Base-by-base conservation (phyloP, 441 rosid species). In the Kokia cookei region DNA sequence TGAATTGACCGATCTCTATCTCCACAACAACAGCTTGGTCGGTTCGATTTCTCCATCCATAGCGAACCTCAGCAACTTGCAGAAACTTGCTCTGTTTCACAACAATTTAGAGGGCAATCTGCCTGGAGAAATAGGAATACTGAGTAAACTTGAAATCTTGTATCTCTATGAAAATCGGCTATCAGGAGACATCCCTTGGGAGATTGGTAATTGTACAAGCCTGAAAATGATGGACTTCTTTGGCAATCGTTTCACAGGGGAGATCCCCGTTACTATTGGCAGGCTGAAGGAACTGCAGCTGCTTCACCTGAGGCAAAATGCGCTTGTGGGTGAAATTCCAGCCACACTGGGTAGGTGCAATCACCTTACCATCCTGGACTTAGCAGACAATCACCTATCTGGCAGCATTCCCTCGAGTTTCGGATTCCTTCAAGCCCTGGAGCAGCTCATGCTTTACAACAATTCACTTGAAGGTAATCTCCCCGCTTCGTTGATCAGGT, bases 381-480 rank as follows among this genome's bases (percentile, higher is more conserved):
- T 93, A 76, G 98, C 97, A 0, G 98, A 93, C 73, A 93, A 93
- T 74, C 47, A 77, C 40, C 85, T 93, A 51, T 80, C 93, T 0
- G 97, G 94, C 47, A 81, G 84, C 24, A 80, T 90, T 80, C 93
- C 97, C 0, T 81, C 75, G 1, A 82, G 86, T 6, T 80, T 86
- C 2, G 93, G 94, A 58, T 80, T 47, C 70, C 84, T 93, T 43
- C 80, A 71, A 24, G 80, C 82, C 37, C 73, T 93, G 37, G 78
- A 87, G 75, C 89, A 90, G 86, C 76, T 92, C 69, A 90, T 93
- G 98, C 91, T 93, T 69, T 92, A 93, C 85, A 93, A 93, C 85
- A 93, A 92, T 53, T 91, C 97, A 24, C 89, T 93, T 47, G 80
- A 79, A 78, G 97, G 97, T 78, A 85, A 32, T 1, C 86, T 93